Evolutionary conservation across 1,284 basidiomycete genomes (phyloP), one percentile per base, ranked within the genome.

Genomic region (Cutaneotrichosporon sp.): DNA sequence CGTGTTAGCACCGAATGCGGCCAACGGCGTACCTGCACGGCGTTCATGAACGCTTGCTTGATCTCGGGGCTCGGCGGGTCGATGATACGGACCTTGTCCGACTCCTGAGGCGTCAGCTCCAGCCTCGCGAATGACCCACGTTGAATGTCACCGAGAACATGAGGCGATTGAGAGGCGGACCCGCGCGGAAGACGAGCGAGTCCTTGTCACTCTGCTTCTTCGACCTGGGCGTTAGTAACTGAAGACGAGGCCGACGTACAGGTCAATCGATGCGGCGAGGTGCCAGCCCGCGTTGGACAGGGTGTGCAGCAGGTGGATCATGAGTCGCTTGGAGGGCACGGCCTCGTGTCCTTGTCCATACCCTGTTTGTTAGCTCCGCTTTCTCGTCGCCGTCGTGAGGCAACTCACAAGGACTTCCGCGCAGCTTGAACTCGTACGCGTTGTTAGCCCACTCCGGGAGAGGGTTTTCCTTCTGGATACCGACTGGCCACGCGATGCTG

Each of bases 21-120:
- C 8, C 5, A 5, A 60, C 26, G 7, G 7, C 26, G 67, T 55
- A 73, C 69, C 15, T 49, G 39, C 4, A 70, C 54, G 38, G 65
- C 64, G 15, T 46, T 37, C 8, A 61, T 51, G 38, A 73, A 71
- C 4, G 65, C 64, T 21, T 60, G 37, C 46, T 54, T 61, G 14
- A 65, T 52, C 10, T 34, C 38, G 3, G 54, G 58, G 45, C 63
- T 59, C 2, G 71, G 70, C 34, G 63, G 50, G 51, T 73, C 71
- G 17, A 73, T 72, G 17, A 73, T 51, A n/a, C 71, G 60, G 21
- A 73, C 58, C 62, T 71, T 72, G 49, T 73, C 70, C 7, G 4
- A 12, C n/a, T 40, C 36, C 45, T 46, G 35, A 2, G n/a, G 8
- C 30, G 43, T 46, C 18, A 46, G 45, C 33, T 4, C 12, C 13